phyloP scores from a whole-genome alignment of 2,329 filamentous ascomycete species.

The Cladosporium halotolerans region DNA sequence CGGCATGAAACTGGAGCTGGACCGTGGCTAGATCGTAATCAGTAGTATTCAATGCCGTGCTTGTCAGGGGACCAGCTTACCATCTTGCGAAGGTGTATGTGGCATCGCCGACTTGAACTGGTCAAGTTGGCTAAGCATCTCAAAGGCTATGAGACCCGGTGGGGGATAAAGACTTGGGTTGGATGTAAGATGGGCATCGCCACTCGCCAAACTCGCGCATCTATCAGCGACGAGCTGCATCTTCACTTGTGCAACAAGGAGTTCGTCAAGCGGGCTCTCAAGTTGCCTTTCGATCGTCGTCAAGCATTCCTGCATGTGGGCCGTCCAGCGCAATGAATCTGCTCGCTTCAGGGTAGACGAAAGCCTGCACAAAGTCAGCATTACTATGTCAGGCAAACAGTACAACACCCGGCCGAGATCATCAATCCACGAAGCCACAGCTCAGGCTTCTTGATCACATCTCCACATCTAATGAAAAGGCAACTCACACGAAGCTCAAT shows the following conservation, averaged over 20 bases:
- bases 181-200: neutral
- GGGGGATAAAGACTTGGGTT: neutral
- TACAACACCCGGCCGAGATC: neutral
- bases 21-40: neutral
- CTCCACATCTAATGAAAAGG: too few species aligned
- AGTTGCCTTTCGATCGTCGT: constrained; percentile 12
- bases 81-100: neutral
- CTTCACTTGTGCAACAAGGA: constrained; percentile 16
- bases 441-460: too few species aligned
- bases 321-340: constrained; percentile 21
- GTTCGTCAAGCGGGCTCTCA: constrained; percentile 14
- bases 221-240: constrained; percentile 23
- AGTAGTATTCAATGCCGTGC: neutral
- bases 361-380: constrained; percentile 1
- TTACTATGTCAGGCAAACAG: neutral
- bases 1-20: neutral
- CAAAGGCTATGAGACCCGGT: neutral
- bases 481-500: too few species aligned
- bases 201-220: neutral
- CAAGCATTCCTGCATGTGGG: constrained; percentile 20
- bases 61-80: neutral
- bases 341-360: constrained; percentile 1
- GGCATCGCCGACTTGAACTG: neutral
- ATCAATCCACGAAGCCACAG: too few species aligned
- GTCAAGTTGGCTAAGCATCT: constrained; percentile 2